Conservation (phyloP, 768 basidiomycete genomes). For the Suillus clintonianus region DNA sequence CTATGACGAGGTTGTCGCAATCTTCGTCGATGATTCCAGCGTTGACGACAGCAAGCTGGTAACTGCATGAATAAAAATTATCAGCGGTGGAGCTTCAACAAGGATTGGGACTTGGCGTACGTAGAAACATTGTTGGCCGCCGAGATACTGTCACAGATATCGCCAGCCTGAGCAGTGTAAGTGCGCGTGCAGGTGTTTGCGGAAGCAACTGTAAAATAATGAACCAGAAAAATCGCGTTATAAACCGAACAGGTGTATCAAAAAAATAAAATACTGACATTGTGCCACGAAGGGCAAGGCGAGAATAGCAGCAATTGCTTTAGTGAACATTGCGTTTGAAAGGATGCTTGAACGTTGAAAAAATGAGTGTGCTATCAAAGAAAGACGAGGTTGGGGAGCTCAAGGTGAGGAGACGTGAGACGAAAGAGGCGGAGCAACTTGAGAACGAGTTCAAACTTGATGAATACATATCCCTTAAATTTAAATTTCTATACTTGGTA, state of each 20-base stretch:
- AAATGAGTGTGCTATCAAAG: conserved; percentile 19
- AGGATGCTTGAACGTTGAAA: conserved; percentile 15
- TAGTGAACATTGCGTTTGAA: conserved; percentile 37
- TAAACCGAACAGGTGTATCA: background rate
- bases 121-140: conserved; percentile 62
- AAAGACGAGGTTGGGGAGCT: conserved; percentile 9
- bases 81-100: background rate
- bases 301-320: conserved; percentile 41
- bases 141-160: conserved; percentile 75
- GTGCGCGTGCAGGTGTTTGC: conserved; percentile 51
- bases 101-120: conserved; percentile 37
- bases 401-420: background rate
- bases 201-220: conserved; percentile 16
- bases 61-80: conserved; percentile 41
- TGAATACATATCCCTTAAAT: background rate
- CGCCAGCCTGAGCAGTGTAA: conserved; percentile 62
- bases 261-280: conserved; percentile 30
- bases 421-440: background rate
- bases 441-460: background rate
- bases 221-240: conserved; percentile 5
- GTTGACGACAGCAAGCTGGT: conserved; percentile 74
- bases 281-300: conserved; percentile 49
- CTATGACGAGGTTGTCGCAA: conserved; percentile 63
- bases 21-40: conserved; percentile 43
- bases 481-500: background rate